Evolutionary conservation across 371 early-diverging fungal genomes (phyloP).

Genomic region (Rhizopus stolonifer): DNA sequence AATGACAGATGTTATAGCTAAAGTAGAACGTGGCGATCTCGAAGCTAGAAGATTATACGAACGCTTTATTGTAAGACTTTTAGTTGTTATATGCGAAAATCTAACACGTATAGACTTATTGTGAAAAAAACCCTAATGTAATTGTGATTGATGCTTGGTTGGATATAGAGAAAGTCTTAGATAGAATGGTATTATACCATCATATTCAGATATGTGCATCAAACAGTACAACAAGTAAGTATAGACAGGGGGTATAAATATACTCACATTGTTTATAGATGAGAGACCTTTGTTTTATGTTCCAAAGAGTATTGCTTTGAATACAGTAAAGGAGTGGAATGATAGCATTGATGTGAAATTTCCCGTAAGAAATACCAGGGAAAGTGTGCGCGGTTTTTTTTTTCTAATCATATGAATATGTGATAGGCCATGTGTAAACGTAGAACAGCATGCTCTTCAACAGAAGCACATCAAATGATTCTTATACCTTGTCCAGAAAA

Average conservation of each 20-base stretch:
- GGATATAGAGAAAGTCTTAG: conserved; percentile 33
- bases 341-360: conserved; percentile 23
- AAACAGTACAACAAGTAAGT: conserved; percentile 11
- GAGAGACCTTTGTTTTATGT: conserved; percentile 27
- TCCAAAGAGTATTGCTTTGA: conserved; percentile 23
- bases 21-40: conserved; percentile 32
- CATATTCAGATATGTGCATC: conserved; percentile 18
- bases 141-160: conserved; percentile 41
- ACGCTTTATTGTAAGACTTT: conserved; percentile 38
- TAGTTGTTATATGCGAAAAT: too few relatives aligned
- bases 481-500: conserved; percentile 31
- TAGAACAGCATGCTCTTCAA: conserved; percentile 43
- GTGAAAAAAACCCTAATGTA: conserved; percentile 29
- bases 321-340: conserved; percentile 17
- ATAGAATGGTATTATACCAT: conserved; percentile 32
- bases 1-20: conserved; percentile 44
- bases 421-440: conserved; percentile 47
- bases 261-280: neutral
- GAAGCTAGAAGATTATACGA: conserved; percentile 28
- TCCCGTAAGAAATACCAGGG: conserved; percentile 22
- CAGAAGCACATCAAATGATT: conserved; percentile 47
- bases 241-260: neutral
- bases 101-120: conserved; percentile 39
- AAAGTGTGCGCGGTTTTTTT: too few relatives aligned
- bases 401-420: too few relatives aligned